These are phyloP conservation scores for Talaromyces stipitatus DNA, from an alignment of 495 filamentous ascomycete species.

Conservation along the genomic window DNA sequence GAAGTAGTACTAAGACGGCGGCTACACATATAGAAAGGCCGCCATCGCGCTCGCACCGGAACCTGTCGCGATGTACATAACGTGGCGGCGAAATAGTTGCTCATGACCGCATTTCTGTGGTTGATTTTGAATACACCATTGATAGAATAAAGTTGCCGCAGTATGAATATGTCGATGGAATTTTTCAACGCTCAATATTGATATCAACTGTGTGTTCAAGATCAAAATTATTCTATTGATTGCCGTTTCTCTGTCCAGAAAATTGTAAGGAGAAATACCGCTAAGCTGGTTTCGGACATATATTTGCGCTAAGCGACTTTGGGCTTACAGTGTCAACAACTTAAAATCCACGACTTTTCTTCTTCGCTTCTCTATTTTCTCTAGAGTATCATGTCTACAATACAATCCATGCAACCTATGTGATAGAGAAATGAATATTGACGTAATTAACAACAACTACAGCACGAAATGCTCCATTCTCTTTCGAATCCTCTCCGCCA, in stretches of 20 bases:
- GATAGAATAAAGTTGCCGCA: not conserved
- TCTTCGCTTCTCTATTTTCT: no score
- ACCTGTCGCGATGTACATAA: not conserved
- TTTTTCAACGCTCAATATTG: not conserved
- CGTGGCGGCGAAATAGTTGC: not conserved
- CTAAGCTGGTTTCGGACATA: not conserved
- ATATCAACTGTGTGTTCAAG: not conserved
- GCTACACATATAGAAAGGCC: not conserved
- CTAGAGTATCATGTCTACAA: no score
- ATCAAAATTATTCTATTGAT: not conserved
- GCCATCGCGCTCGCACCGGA: not conserved
- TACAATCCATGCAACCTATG: no score
- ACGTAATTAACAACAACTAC: not conserved
- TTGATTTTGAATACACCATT: not conserved
- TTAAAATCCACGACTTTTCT: not conserved
- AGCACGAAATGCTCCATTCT: not conserved
- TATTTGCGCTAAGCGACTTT: not conserved
- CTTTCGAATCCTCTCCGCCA: constrained; percentile 1
- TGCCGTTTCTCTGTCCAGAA: not conserved
- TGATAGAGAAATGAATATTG: no score
- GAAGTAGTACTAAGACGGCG: not conserved
- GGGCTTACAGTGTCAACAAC: not conserved
- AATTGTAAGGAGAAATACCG: not conserved
- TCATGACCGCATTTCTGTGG: not conserved
- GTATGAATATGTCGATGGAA: not conserved